A percentile compares a stretch with the other conserved stretches of the same genome.
These are phyloP conservation scores for Rosa chinensis DNA, from an alignment of 306 rosid species.

Conservation along the genomic window DNA sequence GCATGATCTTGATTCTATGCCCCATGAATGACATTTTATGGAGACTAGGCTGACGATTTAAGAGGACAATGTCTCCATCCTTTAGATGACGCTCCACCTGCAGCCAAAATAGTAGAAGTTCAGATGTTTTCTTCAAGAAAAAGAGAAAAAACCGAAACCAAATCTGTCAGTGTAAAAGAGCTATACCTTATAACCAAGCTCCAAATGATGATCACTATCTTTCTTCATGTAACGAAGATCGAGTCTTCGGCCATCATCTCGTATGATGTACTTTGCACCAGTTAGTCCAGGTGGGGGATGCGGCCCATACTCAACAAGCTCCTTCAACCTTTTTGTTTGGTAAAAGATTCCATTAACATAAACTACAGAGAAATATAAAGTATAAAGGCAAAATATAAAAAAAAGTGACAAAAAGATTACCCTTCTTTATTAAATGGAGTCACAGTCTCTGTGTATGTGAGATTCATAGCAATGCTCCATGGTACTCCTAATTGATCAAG, in stretches of 20 bases:
- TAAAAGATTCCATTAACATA: not conserved
- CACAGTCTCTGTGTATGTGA: slow-evolving; percentile 96
- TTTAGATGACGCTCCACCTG: slow-evolving; percentile 99
- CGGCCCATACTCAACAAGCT: slow-evolving; percentile 91
- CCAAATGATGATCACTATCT: slow-evolving; percentile 94
- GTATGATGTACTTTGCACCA: slow-evolving; percentile 96
- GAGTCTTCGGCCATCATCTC: slow-evolving; percentile 97
- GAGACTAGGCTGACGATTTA: slow-evolving; percentile 99
- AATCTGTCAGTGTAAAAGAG: slow-evolving; percentile 16
- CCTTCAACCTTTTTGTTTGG: slow-evolving; percentile 64
- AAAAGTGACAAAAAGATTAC: slow-evolving; percentile 29
- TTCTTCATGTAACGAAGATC: slow-evolving; percentile 95
- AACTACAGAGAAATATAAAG: not conserved
- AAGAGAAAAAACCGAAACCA: slow-evolving; percentile 7
- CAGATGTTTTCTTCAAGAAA: not conserved
- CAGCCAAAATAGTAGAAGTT: slow-evolving; percentile 34
- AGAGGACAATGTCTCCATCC: slow-evolving; percentile 91
- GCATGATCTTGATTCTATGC: slow-evolving; percentile 97
- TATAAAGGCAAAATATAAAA: not conserved
- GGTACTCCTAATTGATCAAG: slow-evolving; percentile 94
- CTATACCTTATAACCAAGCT: slow-evolving; percentile 90
- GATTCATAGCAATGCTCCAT: slow-evolving; percentile 91
- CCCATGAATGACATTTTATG: slow-evolving; percentile 99
- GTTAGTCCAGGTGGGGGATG: slow-evolving; percentile 99
- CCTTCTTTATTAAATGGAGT: slow-evolving; percentile 95